Conservation (phyloP, 768 basidiomycete genomes). For the Cystofilobasidium bisporidii region DNA sequence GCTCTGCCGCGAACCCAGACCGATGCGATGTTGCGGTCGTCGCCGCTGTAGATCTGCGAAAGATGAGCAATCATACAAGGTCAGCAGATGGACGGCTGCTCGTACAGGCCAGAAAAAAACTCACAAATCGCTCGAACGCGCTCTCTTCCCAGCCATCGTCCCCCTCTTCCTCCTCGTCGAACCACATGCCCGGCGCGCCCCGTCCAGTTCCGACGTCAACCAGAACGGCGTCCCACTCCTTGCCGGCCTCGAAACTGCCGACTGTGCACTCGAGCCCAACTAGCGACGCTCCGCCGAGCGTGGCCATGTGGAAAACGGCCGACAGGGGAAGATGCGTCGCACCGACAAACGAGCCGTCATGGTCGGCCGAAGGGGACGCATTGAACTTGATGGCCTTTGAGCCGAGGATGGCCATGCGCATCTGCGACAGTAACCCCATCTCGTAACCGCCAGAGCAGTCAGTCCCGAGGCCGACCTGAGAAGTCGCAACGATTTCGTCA, state of each 20-base stretch:
- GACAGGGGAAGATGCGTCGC: constrained; percentile 55
- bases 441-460: constrained; percentile 77
- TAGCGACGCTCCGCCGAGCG: constrained; percentile 77
- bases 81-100: background rate
- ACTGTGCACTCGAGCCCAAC: constrained; percentile 58
- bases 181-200: constrained; percentile 55
- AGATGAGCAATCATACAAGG: background rate
- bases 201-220: constrained; percentile 51
- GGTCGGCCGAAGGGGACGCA: constrained; percentile 34
- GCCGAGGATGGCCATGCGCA: constrained; percentile 56
- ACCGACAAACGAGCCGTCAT: constrained; percentile 26
- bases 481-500: background rate
- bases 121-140: constrained; percentile 50
- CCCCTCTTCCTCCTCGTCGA: constrained; percentile 40
- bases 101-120: background rate
- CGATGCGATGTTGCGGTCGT: constrained; percentile 56
- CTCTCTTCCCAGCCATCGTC: constrained; percentile 42
- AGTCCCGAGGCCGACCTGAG: constrained; percentile 87
- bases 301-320: constrained; percentile 79
- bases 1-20: constrained; percentile 75
- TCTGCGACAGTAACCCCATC: constrained; percentile 63
- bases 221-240: constrained; percentile 80
- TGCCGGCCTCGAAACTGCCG: constrained; percentile 69
- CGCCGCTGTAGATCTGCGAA: constrained; percentile 65
- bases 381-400: constrained; percentile 54